Base-by-base conservation (phyloP, 805 yeast genomes). In the Yarrowia bubula region DNA sequence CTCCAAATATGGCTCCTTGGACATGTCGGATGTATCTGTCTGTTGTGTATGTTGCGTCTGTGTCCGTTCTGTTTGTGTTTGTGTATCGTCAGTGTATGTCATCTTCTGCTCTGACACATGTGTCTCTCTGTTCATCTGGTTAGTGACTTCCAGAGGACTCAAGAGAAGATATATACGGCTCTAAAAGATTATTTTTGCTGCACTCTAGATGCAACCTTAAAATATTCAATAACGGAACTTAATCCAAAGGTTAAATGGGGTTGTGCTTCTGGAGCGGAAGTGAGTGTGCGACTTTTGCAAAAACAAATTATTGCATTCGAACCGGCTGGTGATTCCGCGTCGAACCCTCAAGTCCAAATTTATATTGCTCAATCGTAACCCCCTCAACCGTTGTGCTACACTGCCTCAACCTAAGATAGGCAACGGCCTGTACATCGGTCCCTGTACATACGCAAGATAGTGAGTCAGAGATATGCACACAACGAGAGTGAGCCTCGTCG, bases 401-500 rank as follows among this genome's bases (percentile, higher is more conserved):
- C n/a, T n/a, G n/a, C n/a, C 22, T 18, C 51, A n/a, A 46, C 31
- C 51, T 46, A 46, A 44, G 7, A 28, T 28, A 22, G 28, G 28
- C 13, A 44, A 44, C 48, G 32, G 32, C 47, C 8, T 31, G 28
- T 22, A 22, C 28, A 22, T 22, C 28, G 28, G 28, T 22, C 28
- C 28, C 28, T 22, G 28, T 22, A 22, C 28, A 22, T 22, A 22
- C 28, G 28, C 28, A 22, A 6, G 48, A 44, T 44, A 44, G 39
- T 47, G 53, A 47, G 10, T 47, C 53, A 47, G 53, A 47, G 53
- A 47, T 47, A 47, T 35, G 38, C 28, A 22, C 28, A 22, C 28
- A 22, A 22, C 4, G 28, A 3, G 28, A 22, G 3, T 22, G 28
- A 22, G 28, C 28, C 28, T 22, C 28, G 5, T 22, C 28, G 28